Conservation (phyloP, 345 rosid species). For the Linum lewisii region DNA sequence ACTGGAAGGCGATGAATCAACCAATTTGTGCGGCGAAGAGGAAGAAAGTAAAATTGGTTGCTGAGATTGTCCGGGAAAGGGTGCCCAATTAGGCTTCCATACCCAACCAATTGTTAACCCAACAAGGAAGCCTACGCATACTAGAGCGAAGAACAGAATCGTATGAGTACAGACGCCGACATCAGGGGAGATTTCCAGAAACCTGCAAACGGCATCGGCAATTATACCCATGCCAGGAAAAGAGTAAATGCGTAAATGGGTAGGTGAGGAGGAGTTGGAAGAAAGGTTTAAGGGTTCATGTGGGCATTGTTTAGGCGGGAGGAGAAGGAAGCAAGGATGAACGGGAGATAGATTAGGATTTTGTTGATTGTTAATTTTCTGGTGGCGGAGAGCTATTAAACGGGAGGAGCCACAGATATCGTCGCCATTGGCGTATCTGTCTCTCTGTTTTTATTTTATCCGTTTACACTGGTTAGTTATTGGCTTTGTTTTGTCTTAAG, state of each 20-base stretch:
- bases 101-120: background rate
- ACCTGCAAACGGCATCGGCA: background rate
- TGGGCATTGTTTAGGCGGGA: background rate
- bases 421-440: background rate
- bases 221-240: background rate
- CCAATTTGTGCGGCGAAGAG: background rate
- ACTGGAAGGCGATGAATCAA: background rate
- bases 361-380: background rate
- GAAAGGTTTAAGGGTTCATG: background rate
- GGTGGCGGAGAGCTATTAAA: background rate
- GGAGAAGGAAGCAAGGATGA: background rate
- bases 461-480: too few relatives aligned
- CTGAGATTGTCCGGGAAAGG: background rate
- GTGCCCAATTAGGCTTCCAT: background rate
- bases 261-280: background rate
- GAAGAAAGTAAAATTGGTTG: background rate
- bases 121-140: background rate
- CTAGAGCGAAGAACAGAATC: background rate
- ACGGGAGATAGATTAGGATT: background rate
- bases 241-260: background rate
- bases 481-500: too few relatives aligned
- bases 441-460: background rate
- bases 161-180: too few relatives aligned
- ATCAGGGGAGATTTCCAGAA: background rate
- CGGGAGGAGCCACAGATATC: background rate